Evolutionary conservation across 345 rosid species (phyloP).

Genomic region (Anacardium occidentale): DNA sequence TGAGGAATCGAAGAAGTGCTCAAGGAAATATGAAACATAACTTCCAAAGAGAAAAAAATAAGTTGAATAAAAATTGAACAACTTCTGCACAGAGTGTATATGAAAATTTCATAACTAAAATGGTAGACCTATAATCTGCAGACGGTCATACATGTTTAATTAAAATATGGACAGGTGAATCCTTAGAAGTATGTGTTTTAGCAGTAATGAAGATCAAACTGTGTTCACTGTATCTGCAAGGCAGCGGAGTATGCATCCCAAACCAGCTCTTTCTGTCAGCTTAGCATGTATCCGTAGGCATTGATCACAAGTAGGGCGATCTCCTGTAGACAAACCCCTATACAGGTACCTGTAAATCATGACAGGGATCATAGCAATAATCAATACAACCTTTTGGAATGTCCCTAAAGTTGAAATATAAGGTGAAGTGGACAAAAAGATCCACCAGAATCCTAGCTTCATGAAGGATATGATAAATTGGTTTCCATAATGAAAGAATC

Average conservation of each 20-base stretch:
- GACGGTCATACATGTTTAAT: neutral
- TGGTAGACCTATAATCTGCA: neutral
- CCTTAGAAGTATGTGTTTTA: neutral
- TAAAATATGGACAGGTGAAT: neutral
- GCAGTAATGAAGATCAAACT: constrained; percentile 41
- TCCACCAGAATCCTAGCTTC: neutral
- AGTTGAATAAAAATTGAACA: neutral
- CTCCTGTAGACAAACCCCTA: constrained; percentile 87
- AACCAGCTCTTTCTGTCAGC: constrained; percentile 83
- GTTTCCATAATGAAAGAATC: neutral
- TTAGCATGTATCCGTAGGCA: constrained; percentile 87
- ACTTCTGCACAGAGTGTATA: neutral
- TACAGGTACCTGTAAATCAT: constrained; percentile 60
- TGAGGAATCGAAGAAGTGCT: neutral
- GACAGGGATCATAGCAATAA: neutral
- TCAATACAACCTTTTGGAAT: neutral
- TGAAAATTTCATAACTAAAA: neutral
- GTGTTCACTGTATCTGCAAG: constrained; percentile 74
- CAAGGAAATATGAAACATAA: constrained; percentile 1
- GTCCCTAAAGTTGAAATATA: neutral
- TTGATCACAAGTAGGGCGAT: constrained; percentile 90
- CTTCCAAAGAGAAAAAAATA: neutral
- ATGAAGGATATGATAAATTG: neutral
- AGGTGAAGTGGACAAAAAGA: neutral
- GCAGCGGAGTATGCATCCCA: constrained; percentile 83